Conservation (phyloP, 2,329 filamentous ascomycete genomes). For the Arthroderma sp. region DNA sequence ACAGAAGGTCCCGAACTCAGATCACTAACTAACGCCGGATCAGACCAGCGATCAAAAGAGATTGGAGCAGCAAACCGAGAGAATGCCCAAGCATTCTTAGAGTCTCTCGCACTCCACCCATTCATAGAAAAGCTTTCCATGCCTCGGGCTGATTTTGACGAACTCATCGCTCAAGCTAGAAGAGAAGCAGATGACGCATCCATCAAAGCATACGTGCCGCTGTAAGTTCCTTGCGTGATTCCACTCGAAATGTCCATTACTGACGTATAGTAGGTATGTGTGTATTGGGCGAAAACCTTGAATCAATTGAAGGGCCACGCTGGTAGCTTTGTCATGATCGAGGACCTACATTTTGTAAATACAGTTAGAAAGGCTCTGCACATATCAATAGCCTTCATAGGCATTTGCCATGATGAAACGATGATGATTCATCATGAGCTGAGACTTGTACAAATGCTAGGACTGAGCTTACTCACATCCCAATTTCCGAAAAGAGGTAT, state of each 20-base stretch:
- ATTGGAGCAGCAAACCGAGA: slow-evolving; percentile 30
- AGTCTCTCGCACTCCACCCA: slow-evolving; percentile 31
- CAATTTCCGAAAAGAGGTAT: no score
- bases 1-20: not conserved
- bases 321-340: no score
- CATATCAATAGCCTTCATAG: no score
- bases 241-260: not conserved
- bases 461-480: no score
- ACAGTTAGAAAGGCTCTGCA: no score
- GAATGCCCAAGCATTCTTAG: slow-evolving; percentile 26
- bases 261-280: slow-evolving; percentile 25
- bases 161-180: slow-evolving; percentile 24
- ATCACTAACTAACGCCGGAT: slow-evolving; percentile 12
- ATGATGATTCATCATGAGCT: no score
- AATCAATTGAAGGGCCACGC: not conserved
- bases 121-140: slow-evolving; percentile 31
- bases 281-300: slow-evolving; percentile 29
- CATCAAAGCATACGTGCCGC: slow-evolving; percentile 33
- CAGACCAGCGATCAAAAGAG: slow-evolving; percentile 29
- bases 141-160: slow-evolving; percentile 25
- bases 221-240: slow-evolving; percentile 20
- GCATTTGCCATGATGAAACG: no score
- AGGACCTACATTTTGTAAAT: no score
- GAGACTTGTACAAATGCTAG: no score
- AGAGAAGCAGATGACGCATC: slow-evolving; percentile 24